Percentiles rank a stretch among this genome's conserved stretches.
Evolutionary conservation across 2,329 filamentous ascomycete species (phyloP).

Genomic region (Sclerotinia minor): DNA sequence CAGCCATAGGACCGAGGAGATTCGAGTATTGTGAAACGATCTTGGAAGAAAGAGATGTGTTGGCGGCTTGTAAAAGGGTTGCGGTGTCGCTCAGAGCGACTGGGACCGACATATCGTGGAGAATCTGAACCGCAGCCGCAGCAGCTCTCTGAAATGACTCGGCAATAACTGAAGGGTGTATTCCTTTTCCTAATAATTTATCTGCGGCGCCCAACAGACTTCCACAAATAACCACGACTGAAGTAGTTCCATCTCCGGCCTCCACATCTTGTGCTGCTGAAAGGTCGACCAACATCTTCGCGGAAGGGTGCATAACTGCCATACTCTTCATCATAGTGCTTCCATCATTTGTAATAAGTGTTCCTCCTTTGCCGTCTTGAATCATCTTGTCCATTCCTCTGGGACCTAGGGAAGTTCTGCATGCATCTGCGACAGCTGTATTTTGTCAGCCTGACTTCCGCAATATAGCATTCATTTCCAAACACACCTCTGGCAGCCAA

Average conservation of each 20-base stretch:
- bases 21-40: constrained; percentile 98
- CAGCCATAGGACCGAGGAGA: constrained; percentile 93
- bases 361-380: constrained; percentile 74
- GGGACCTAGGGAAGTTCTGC: constrained; percentile 76
- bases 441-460: constrained; percentile 35
- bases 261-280: constrained; percentile 98
- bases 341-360: constrained; percentile 98
- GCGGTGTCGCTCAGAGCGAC: constrained; percentile 85
- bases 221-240: constrained; percentile 95
- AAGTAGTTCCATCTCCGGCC: constrained; percentile 96
- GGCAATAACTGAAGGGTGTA: constrained; percentile 96
- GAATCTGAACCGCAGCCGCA: constrained; percentile 80
- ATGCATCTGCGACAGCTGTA: constrained; percentile 91
- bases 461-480: constrained; percentile 15
- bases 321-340: constrained; percentile 99
- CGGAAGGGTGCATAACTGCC: constrained; percentile 98
- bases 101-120: constrained; percentile 94
- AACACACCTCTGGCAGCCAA: constrained; percentile 85
- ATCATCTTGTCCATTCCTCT: constrained; percentile 53
- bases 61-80: constrained; percentile 91
- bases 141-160: constrained; percentile 97
- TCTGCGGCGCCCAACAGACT: constrained; percentile 93
- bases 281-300: constrained; percentile 98
- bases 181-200: constrained; percentile 84
- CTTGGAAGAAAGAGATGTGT: constrained; percentile 96